Evolutionary conservation across 768 basidiomycete genomes (phyloP), one percentile per base, ranked within the genome.

Genomic region (Lactifluus echinatus): DNA sequence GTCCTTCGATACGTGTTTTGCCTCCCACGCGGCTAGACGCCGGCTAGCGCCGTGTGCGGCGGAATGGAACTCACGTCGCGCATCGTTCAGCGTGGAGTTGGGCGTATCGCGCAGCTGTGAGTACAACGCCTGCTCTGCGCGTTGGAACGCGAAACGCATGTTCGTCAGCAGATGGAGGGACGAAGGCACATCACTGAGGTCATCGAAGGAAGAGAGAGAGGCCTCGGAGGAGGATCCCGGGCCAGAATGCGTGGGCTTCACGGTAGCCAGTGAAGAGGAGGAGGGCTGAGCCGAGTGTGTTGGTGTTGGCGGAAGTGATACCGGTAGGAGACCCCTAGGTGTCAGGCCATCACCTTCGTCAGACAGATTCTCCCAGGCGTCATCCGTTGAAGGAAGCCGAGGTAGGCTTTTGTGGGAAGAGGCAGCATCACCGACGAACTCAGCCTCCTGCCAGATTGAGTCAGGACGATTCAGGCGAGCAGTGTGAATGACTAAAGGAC

Each of bases 1-100:
- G 21, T 69, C 69, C 12, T 72, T 57, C 63, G 70, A 63, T n/a
- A 81, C 62, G 69, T 87, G 83, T 65, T 87, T 87, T 66, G 68
- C 72, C 69, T 84, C 77, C 85, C 85, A 87, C 0, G 83, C 83
- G 0, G 65, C 54, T 11, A 87, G 64, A 31, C 85, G 72, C 59
- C 76, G 77, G 56, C 75, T 72, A 7, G 82, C 77, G 0, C 82
- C 83, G 24, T 71, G 70, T 1, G 79, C 81, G 1, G 76, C 72
- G 1, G 74, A 73, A 10, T 77, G 53, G 63, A 88, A 89, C 14
- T 78, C 70, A 39, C 83, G 67, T 7, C 85, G 74, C 1, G 83
- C 80, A 57, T 87, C 79, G 62, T 87, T 88, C 57, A 88, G 65
- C n/a, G 68, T 68, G 1, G 67, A 62, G 7, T 67, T 65, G 1